Percentiles rank a stretch among this genome's conserved stretches.
Evolutionary conservation across 2,329 filamentous ascomycete genomes (phyloP).

Genomic region (Neurospora sp.): DNA sequence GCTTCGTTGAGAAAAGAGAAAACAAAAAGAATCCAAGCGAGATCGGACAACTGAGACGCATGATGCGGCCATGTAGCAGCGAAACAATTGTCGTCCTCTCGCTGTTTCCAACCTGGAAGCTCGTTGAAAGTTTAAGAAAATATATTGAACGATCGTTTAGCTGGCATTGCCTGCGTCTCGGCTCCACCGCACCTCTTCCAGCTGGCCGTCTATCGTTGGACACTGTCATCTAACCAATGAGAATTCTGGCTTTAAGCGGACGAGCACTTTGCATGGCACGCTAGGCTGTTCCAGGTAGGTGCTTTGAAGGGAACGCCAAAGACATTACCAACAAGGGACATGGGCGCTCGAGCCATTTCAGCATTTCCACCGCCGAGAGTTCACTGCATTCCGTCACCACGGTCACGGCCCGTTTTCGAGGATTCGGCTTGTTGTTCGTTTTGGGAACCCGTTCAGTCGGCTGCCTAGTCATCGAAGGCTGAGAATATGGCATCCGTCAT

Average conservation of each 20-base stretch:
- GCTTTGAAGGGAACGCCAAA: constrained; percentile 14
- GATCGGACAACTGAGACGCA: not conserved
- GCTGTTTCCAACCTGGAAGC: not conserved
- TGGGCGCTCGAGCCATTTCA: not conserved
- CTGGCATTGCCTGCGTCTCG: not conserved
- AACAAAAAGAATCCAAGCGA: not conserved
- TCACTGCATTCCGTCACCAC: not conserved
- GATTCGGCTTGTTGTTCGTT: not conserved
- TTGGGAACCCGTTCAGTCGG: not conserved
- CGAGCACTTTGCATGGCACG: constrained; percentile 14
- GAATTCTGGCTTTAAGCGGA: not conserved
- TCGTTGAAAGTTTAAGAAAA: not conserved
- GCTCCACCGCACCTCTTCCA: not conserved
- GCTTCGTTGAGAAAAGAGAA: not conserved
- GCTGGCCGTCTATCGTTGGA: not conserved
- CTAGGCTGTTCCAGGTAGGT: constrained; percentile 25
- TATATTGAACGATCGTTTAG: not conserved
- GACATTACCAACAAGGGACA: not conserved
- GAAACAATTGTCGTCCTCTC: not conserved
- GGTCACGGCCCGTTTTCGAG: not conserved
- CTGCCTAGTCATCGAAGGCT: not conserved
- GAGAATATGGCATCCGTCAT: not conserved
- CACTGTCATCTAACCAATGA: not conserved
- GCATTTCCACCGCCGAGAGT: not conserved
- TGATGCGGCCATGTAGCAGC: not conserved